phyloP scores from a whole-genome alignment of 495 filamentous ascomycete species.

The Apodospora peruviana region DNA sequence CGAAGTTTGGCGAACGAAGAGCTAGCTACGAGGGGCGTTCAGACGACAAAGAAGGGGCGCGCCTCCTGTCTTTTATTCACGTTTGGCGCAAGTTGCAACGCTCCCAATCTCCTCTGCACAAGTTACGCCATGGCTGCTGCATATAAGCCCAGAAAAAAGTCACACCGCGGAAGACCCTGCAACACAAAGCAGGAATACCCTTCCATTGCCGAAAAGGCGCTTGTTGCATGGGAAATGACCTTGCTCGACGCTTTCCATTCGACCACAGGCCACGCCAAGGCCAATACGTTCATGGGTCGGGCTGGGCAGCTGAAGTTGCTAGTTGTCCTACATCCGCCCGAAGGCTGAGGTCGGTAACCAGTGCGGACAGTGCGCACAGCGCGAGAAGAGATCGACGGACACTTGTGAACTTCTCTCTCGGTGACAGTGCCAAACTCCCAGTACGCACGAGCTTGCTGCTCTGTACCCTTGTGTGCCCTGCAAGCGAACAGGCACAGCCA shows the following conservation, averaged over 20 bases:
- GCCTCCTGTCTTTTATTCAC: not conserved
- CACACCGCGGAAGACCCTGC: not conserved
- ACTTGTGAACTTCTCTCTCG: not conserved
- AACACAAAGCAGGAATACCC: too few relatives aligned
- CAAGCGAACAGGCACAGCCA: not conserved
- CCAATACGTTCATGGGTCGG: not conserved
- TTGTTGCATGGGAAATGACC: not conserved
- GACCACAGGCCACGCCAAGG: not conserved
- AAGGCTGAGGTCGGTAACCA: not conserved
- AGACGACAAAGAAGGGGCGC: too few relatives aligned
- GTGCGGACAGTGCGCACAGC: not conserved
- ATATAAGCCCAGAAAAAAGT: not conserved
- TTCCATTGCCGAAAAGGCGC: not conserved
- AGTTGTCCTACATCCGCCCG: not conserved
- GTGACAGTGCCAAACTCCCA: not conserved
- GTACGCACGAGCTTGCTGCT: not conserved
- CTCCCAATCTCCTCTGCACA: not conserved
- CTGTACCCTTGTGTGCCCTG: not conserved
- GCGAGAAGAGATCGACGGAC: not conserved
- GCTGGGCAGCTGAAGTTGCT: not conserved
- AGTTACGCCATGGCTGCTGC: not conserved
- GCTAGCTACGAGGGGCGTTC: not conserved
- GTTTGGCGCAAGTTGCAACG: not conserved
- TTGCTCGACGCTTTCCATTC: not conserved
- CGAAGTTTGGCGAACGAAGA: not conserved